Conservation (phyloP, 208 protist genomes). For the Vickermania ingenoplastis region DNA sequence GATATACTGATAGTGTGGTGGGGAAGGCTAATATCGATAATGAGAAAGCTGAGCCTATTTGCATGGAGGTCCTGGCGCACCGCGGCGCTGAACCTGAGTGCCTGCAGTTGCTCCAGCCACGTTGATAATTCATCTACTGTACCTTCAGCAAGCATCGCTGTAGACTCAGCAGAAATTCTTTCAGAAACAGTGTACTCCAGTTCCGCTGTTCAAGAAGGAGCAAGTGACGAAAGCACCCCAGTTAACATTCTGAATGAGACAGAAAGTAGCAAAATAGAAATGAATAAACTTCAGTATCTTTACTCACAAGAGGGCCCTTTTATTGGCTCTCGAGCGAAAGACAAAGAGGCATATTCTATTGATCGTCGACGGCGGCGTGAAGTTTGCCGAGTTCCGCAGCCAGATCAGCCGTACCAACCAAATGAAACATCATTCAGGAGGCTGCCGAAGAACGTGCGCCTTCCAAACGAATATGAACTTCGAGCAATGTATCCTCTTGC, state of each 20-base stretch:
- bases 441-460: slow-evolving; percentile 52
- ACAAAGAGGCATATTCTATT: slow-evolving; percentile 24
- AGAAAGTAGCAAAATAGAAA: slow-evolving; percentile 38
- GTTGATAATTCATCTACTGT: too few species aligned
- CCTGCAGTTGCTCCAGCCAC: too few species aligned
- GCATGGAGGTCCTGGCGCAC: too few species aligned
- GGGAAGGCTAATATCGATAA: too few species aligned
- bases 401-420: slow-evolving; percentile 47
- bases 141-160: too few species aligned
- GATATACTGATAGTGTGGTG: too few species aligned
- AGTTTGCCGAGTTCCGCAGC: slow-evolving; percentile 61
- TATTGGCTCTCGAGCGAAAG: slow-evolving; percentile 59
- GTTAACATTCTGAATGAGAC: slow-evolving; percentile 28
- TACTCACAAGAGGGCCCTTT: slow-evolving; percentile 76
- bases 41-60: too few species aligned
- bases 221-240: slow-evolving; percentile 23
- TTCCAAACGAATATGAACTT: slow-evolving; percentile 79
- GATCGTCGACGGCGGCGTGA: slow-evolving; percentile 39
- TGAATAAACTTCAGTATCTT: slow-evolving; percentile 65
- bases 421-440: slow-evolving; percentile 79
- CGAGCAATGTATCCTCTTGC: slow-evolving; percentile 69
- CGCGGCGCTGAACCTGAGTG: too few species aligned
- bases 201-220: slow-evolving; percentile 6
- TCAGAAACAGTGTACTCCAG: slow-evolving; percentile 19
- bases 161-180: slow-evolving; percentile 38